Conservation (phyloP, 352 stramenopile genomes). For the Thalassiosira livingstoniorum region DNA sequence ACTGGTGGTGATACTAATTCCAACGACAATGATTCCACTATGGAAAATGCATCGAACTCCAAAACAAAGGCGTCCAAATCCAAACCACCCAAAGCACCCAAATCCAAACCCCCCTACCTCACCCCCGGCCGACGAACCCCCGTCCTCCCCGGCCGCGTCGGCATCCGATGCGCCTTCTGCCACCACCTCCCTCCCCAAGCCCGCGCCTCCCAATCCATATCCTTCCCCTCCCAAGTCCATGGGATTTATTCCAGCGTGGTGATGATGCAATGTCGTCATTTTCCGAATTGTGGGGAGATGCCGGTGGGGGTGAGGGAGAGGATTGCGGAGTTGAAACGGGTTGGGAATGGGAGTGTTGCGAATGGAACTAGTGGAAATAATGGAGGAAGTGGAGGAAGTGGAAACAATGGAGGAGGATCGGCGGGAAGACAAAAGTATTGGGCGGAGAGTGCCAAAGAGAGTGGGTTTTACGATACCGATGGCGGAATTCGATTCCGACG, state of each 20-base stretch:
- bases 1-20: conserved; percentile 2
- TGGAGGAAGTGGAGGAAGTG: too few species aligned
- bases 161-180: conserved; percentile 74
- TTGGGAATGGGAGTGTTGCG: conserved; percentile 45
- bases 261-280: conserved; percentile 65
- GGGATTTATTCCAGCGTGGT: conserved; percentile 50
- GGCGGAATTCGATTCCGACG: conserved; percentile 69
- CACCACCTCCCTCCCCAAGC: conserved; percentile 26
- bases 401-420: background rate
- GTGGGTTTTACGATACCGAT: conserved; percentile 69
- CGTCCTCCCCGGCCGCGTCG: conserved; percentile 55
- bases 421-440: conserved; percentile 60
- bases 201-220: conserved; percentile 33
- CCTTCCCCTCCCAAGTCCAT: conserved; percentile 46
- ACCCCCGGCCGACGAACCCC: conserved; percentile 33
- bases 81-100: background rate
- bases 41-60: background rate
- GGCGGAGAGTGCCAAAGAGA: conserved; percentile 60
- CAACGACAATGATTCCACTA: conserved; percentile 5
- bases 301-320: conserved; percentile 41
- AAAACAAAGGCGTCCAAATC: background rate
- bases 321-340: conserved; percentile 47
- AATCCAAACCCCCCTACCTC: background rate
- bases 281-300: conserved; percentile 61
- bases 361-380: conserved; percentile 24